phyloP scores from a whole-genome alignment of 495 filamentous ascomycete genomes.

The Penicillium mononematosum region DNA sequence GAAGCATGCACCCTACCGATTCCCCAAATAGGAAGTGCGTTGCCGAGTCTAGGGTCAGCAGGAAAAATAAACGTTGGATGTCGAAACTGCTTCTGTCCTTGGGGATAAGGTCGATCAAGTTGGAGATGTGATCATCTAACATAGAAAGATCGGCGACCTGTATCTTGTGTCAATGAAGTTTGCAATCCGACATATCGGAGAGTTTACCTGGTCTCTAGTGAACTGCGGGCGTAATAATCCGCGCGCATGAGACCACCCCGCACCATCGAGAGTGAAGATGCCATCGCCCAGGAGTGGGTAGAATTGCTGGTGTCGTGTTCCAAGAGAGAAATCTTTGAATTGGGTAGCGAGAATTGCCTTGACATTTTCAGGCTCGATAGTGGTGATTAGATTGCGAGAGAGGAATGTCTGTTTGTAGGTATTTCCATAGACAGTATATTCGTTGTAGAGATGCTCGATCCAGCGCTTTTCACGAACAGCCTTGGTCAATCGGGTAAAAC shows the following conservation, averaged over 20 bases:
- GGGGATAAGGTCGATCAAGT: conserved; percentile 50
- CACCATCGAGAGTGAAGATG: conserved; percentile 72
- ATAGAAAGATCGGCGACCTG: conserved; percentile 45
- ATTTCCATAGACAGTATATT: conserved; percentile 33
- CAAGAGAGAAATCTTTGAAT: conserved; percentile 66
- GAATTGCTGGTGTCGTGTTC: conserved; percentile 45
- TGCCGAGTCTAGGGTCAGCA: conserved; percentile 63
- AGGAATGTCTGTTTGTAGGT: conserved; percentile 37
- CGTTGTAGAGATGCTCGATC: conserved; percentile 36
- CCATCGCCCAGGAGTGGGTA: conserved; percentile 54
- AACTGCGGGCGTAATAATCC: conserved; percentile 56
- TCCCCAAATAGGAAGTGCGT: conserved; percentile 68
- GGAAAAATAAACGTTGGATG: conserved; percentile 58
- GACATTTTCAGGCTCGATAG: conserved; percentile 79
- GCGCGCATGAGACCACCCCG: conserved; percentile 60
- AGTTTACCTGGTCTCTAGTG: conserved; percentile 46
- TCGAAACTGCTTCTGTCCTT: conserved; percentile 54
- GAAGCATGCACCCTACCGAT: conserved; percentile 45
- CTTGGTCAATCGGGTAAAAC: conserved; percentile 28
- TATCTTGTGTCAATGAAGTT: conserved; percentile 1
- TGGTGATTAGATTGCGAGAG: conserved; percentile 42
- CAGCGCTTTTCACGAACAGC: conserved; percentile 35
- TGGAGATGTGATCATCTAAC: conserved; percentile 57
- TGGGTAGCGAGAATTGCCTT: conserved; percentile 81
- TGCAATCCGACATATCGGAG: background rate